Evolutionary conservation across 495 filamentous ascomycete genomes (phyloP), one percentile per base, ranked within the genome.

Genomic region (Daldinia concentrica): DNA sequence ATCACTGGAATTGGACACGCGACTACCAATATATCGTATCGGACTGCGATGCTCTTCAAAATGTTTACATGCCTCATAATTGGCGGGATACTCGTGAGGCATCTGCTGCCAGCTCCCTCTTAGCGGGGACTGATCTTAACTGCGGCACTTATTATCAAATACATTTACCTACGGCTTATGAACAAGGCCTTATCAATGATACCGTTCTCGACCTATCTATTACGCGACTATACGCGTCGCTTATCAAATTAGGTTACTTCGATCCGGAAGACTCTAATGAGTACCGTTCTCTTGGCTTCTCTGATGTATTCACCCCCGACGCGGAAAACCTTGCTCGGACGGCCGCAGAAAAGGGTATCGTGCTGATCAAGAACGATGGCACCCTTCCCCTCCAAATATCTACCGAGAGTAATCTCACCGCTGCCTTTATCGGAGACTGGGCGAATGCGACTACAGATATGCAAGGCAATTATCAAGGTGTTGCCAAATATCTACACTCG

Each of bases 321-420:
- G 81, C 85, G 0, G 82, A 86, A 78, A 78, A 85, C 15, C 82
- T 91, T 36, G 84, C 88, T 0, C 85, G 86, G 58, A 79, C 86
- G 70, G 88, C 88, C 0, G 88, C 88, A 0, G 85, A 85, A 7
- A 80, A 87, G 71, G 85, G 88, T 4, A 89, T 87, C 41, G 84
- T 86, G 6, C 79, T 91, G 4, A 80, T 90, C 8, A 90, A 90
- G 79, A 91, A 91, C 61, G 85, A 90, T 34, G 86, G 72, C 17
- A 66, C 55, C 14, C 72, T 85, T 5, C 80, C 79, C 7, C 75
- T 90, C 1, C 87, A 88, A 0, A 73, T 87, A n/a, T 76, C 81
- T 1, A 71, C 78, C 9, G 77, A 74, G 2, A 58, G 62, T 15
- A 77, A 75, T 14, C 78, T 68, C 3, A 86, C 79, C 14, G 75